Percentiles rank a stretch among this genome's conserved stretches.
phyloP scores from a whole-genome alignment of 495 filamentous ascomycete genomes.

The Sporormia fimetaria region DNA sequence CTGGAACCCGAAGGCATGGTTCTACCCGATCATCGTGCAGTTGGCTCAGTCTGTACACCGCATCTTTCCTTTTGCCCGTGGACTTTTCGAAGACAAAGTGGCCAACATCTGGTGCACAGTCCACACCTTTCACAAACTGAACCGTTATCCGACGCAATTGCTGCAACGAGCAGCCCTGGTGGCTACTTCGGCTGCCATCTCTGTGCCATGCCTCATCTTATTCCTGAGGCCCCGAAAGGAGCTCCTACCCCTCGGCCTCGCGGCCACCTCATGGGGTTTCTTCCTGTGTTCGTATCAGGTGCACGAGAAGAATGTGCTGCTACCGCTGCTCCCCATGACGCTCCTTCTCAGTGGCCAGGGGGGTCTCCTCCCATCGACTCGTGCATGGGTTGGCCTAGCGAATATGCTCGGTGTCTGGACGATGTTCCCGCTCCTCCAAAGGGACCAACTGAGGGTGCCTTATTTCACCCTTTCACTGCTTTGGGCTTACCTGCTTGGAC shows the following conservation, averaged over 20 bases:
- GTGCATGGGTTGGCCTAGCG: slow-evolving; percentile 86
- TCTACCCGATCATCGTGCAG: slow-evolving; percentile 65
- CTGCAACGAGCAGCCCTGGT: slow-evolving; percentile 69
- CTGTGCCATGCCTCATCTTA: slow-evolving; percentile 64
- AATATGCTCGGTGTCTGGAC: slow-evolving; percentile 90
- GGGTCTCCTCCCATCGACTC: slow-evolving; percentile 59
- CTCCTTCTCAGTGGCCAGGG: slow-evolving; percentile 65
- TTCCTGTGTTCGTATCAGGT: slow-evolving; percentile 96
- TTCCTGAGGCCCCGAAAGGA: slow-evolving; percentile 67
- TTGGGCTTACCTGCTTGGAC: slow-evolving; percentile 81
- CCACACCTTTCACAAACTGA: slow-evolving; percentile 78
- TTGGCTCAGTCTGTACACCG: slow-evolving; percentile 70
- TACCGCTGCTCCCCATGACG: slow-evolving; percentile 87
- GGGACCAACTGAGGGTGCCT: slow-evolving; percentile 72
- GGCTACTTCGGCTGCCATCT: slow-evolving; percentile 63
- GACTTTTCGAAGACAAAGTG: slow-evolving; percentile 96
- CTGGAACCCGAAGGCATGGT: slow-evolving; percentile 50
- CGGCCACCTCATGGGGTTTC: slow-evolving; percentile 85
- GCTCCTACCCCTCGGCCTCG: slow-evolving; percentile 65
- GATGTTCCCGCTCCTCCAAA: slow-evolving; percentile 77
- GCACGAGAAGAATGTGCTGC: slow-evolving; percentile 89
- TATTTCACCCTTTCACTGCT: slow-evolving; percentile 73
- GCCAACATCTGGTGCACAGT: slow-evolving; percentile 95
- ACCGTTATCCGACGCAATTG: slow-evolving; percentile 43
- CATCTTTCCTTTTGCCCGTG: slow-evolving; percentile 88